Evolutionary conservation across 1,284 basidiomycete species (phyloP), one percentile per base, ranked within the genome.

Genomic region (Trametes sp.): DNA sequence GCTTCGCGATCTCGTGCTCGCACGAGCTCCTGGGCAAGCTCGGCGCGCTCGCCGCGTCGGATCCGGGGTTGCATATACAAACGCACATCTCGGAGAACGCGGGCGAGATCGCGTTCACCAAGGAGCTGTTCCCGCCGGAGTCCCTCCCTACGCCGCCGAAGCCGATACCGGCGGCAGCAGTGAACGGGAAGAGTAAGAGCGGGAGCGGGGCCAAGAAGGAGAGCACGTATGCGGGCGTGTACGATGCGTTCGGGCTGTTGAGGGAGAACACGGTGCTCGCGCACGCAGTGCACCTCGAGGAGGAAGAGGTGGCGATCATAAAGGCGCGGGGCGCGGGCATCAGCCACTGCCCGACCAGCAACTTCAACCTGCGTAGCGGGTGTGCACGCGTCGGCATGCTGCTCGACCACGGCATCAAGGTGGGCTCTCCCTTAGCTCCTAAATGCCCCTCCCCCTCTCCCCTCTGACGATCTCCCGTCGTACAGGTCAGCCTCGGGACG

Each of bases 1-100:
- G 96, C 21, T 98, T 99, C 76, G 96, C 97, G 29, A 92, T 99
- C 66, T 89, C 92, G n/a, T 97, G 95, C 76, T 89, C 95, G 0
- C 76, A 83, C 14, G 81, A 86, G n/a, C 86, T 98, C 38, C 83
- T 98, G 50, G 58, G 72, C 1, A 77, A 79, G 8, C 82, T 98
- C 10, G 89, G 91, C 16, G 71, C 82, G 2, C 78, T 96, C 44
- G 87, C 86, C 0, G 70, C 75, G 44, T 70, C 76, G 2, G 81
- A 90, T 69, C 82, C 86, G 14, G 73, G 79, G 0, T 80, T 98
- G 38, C 84, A 86, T 45, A 91, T 98, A 54, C 96, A 99, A 77
- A 98, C 97, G 0, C 97, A 98, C 76, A 87, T 98, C 36, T 89
- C 90, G 26, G 97, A 99, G 79, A 98, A 96, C 74, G 78, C 74